Evolutionary conservation across 208 protist species (phyloP).

Genomic region (Trypanosoma cruzi): DNA sequence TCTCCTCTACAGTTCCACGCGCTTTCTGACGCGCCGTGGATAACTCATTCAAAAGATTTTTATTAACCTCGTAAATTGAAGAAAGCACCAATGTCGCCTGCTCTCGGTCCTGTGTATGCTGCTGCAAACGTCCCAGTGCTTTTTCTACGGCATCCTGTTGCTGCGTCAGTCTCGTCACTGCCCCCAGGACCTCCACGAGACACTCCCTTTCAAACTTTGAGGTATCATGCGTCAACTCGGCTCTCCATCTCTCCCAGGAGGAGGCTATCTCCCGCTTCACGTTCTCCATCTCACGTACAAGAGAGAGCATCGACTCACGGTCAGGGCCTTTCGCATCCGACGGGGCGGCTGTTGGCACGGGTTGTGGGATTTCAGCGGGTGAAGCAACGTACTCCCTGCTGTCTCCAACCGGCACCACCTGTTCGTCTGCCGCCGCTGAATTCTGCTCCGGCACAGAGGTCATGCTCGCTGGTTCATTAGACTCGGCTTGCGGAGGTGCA

Average conservation of each 20-base stretch:
- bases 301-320: background rate
- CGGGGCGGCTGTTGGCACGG: background rate
- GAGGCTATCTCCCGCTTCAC: background rate
- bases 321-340: background rate
- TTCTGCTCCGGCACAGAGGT: background rate
- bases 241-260: background rate
- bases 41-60: constrained; percentile 9
- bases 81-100: background rate
- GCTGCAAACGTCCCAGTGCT: background rate
- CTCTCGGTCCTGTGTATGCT: background rate
- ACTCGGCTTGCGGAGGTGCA: background rate
- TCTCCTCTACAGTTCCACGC: background rate
- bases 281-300: constrained; percentile 10
- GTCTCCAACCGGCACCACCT: background rate
- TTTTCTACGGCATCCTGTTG: background rate
- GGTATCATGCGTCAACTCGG: background rate
- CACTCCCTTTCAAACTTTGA: background rate
- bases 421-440: background rate
- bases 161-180: background rate
- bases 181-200: background rate
- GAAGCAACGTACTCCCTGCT: background rate
- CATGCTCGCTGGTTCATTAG: background rate
- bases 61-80: constrained; percentile 6
- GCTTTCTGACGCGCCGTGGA: background rate
- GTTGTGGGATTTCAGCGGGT: background rate